Percentiles rank a stretch among this genome's conserved stretches.
Conservation (phyloP, 495 filamentous ascomycete species). For the Aspergillus campestris region DNA sequence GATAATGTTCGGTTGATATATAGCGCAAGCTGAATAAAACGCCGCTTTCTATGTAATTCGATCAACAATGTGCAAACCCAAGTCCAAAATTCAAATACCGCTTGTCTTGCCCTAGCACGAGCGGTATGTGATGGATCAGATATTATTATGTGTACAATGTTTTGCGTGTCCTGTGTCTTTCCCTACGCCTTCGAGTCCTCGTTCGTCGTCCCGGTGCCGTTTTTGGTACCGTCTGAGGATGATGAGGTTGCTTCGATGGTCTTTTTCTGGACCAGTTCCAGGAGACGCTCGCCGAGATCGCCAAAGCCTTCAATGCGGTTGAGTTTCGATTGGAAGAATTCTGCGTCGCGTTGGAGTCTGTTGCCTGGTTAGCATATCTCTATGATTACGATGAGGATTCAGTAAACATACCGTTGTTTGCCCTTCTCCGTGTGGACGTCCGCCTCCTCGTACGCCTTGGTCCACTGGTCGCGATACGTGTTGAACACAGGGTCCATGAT, state of each 20-base stretch:
- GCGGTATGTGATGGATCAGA: too few relatives aligned
- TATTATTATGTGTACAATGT: too few relatives aligned
- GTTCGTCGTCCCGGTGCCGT: not conserved
- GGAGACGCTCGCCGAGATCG: slow-evolving; percentile 57
- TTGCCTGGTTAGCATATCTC: not conserved
- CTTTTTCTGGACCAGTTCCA: slow-evolving; percentile 61
- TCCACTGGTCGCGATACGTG: slow-evolving; percentile 78
- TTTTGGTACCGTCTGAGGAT: not conserved
- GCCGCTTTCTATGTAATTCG: too few relatives aligned
- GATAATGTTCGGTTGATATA: too few relatives aligned
- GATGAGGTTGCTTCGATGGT: slow-evolving; percentile 12
- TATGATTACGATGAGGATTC: too few relatives aligned
- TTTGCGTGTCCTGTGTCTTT: not conserved
- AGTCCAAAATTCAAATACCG: too few relatives aligned
- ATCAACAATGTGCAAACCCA: too few relatives aligned
- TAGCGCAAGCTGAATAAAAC: too few relatives aligned
- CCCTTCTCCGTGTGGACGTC: slow-evolving; percentile 56
- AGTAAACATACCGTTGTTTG: slow-evolving; percentile 68
- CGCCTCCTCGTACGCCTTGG: slow-evolving; percentile 62
- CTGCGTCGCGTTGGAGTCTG: slow-evolving; percentile 75
- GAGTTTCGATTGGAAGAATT: slow-evolving; percentile 65
- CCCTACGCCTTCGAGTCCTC: slow-evolving; percentile 2
- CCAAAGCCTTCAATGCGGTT: slow-evolving; percentile 74
- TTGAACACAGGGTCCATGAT: slow-evolving; percentile 90
- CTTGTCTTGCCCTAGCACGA: too few relatives aligned